A percentile compares a stretch with the other conserved stretches of the same genome.
Conservation (phyloP, 805 yeast genomes). For the Ogataea neopini region DNA sequence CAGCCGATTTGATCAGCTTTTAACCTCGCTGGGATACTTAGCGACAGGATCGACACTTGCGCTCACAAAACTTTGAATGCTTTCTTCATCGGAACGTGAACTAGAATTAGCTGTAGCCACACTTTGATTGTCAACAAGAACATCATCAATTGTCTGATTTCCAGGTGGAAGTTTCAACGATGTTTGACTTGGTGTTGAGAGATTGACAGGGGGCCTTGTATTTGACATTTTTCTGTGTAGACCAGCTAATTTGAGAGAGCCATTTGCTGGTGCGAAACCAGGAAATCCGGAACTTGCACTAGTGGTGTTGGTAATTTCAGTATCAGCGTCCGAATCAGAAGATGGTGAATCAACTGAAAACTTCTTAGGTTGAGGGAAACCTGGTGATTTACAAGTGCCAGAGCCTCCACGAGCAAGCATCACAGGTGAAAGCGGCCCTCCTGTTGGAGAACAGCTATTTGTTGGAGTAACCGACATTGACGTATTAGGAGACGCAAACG, state of each 20-base stretch:
- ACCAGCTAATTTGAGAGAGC: slow-evolving; percentile 24
- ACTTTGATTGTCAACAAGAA: slow-evolving; percentile 17
- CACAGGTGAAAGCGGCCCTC: slow-evolving; percentile 18
- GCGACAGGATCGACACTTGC: slow-evolving; percentile 35
- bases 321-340: slow-evolving; percentile 25
- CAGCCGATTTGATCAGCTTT: background rate
- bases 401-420: slow-evolving; percentile 19
- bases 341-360: slow-evolving; percentile 26
- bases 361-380: slow-evolving; percentile 32
- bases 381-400: slow-evolving; percentile 13
- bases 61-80: slow-evolving; percentile 32
- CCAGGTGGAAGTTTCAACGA: slow-evolving; percentile 9
- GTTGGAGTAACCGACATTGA: slow-evolving; percentile 11
- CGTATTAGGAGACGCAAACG: slow-evolving; percentile 14
- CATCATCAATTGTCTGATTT: slow-evolving; percentile 23
- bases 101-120: background rate
- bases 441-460: slow-evolving; percentile 12
- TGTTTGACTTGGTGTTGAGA: slow-evolving; percentile 15
- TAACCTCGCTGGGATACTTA: slow-evolving; percentile 15
- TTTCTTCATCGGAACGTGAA: slow-evolving; percentile 25
- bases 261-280: slow-evolving; percentile 5
- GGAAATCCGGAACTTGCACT: background rate
- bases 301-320: slow-evolving; percentile 8
- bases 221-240: slow-evolving; percentile 25
- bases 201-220: slow-evolving; percentile 18